These are phyloP conservation scores for Paecilomyces formosus DNA, from an alignment of 2,329 filamentous ascomycete genomes.

Conservation along the genomic window DNA sequence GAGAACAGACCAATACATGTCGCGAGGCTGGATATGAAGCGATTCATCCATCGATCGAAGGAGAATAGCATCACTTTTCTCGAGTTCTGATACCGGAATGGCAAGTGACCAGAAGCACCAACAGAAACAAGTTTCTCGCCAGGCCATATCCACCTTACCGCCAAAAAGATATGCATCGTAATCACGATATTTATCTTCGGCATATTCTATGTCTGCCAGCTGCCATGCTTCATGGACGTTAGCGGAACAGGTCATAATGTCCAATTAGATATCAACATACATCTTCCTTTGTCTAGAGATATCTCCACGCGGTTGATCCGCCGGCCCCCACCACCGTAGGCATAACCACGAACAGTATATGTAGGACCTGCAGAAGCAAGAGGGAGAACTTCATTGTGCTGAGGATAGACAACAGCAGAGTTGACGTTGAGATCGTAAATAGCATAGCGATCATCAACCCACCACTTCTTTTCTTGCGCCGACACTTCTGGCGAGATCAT, in stretches of 20 bases:
- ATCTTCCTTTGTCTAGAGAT: conserved; percentile 72
- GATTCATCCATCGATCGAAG: conserved; percentile 85
- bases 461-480: conserved; percentile 64
- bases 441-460: conserved; percentile 83
- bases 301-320: conserved; percentile 76
- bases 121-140: conserved; percentile 75
- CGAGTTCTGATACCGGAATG: conserved; percentile 56
- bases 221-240: conserved; percentile 50
- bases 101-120: conserved; percentile 88
- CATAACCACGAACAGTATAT: conserved; percentile 72
- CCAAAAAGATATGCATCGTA: conserved; percentile 60
- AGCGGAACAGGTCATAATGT: conserved; percentile 1
- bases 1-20: conserved; percentile 93
- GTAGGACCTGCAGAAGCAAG: conserved; percentile 41
- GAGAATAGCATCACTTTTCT: conserved; percentile 62
- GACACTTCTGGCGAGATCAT: conserved; percentile 77
- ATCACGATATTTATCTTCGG: conserved; percentile 75
- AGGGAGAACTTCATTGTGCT: conserved; percentile 63
- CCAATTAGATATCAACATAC: conserved; percentile 14
- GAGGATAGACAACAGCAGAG: conserved; percentile 71
- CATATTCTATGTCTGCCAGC: conserved; percentile 69
- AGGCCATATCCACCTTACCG: conserved; percentile 70
- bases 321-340: conserved; percentile 81
- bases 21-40: conserved; percentile 76
- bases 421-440: conserved; percentile 91